Evolutionary conservation across 371 early-diverging fungal species (phyloP).

Genomic region (Lichtheimia ornata): DNA sequence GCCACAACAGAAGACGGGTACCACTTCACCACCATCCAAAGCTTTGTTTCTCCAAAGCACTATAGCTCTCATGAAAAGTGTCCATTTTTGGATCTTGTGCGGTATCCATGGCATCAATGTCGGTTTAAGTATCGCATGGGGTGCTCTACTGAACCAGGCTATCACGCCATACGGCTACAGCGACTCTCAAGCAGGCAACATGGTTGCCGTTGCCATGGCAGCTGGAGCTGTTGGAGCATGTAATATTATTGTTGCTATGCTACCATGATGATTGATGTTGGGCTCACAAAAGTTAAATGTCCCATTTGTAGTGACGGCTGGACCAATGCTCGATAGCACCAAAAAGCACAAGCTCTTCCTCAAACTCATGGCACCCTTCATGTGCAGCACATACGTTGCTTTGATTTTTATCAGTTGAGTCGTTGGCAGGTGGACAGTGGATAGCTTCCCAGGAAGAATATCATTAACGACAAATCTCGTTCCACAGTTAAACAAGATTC

Average conservation of each 20-base stretch:
- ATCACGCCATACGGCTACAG: constrained; percentile 67
- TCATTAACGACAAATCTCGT: not conserved
- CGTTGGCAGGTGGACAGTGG: not conserved
- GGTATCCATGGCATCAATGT: constrained; percentile 58
- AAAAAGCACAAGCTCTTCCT: constrained; percentile 51
- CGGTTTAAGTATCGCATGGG: constrained; percentile 66
- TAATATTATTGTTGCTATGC: constrained; percentile 15
- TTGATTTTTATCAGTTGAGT: constrained; percentile 51
- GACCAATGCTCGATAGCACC: constrained; percentile 56
- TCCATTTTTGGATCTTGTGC: constrained; percentile 57
- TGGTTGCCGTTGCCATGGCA: constrained; percentile 58
- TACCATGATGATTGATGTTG: not conserved
- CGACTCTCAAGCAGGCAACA: constrained; percentile 58
- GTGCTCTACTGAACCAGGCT: constrained; percentile 61
- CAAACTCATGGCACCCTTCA: constrained; percentile 52
- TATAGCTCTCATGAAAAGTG: constrained; percentile 46
- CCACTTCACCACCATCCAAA: not conserved
- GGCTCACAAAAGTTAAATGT: not conserved
- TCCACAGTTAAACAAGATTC: constrained; percentile 37
- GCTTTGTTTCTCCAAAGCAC: constrained; percentile 49
- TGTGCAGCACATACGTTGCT: constrained; percentile 51
- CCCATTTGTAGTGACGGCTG: constrained; percentile 33
- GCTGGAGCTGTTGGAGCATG: constrained; percentile 57
- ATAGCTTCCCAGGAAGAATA: not conserved
- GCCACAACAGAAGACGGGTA: not conserved